These are phyloP conservation scores for Botrytis sinoallii DNA, from an alignment of 2,329 filamentous ascomycete species.

Conservation along the genomic window DNA sequence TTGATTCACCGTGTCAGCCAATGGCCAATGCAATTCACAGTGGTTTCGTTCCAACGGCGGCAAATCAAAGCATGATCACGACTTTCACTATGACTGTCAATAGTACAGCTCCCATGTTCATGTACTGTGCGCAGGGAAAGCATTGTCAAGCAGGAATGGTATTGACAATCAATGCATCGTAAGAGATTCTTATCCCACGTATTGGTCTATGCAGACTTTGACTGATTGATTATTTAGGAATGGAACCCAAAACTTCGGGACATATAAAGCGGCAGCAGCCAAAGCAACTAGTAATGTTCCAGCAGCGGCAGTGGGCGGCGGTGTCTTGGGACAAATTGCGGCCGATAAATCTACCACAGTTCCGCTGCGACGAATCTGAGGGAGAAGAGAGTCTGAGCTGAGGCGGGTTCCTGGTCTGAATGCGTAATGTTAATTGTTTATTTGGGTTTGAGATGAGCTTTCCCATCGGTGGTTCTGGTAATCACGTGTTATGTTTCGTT, in stretches of 20 bases:
- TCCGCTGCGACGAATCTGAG: not conserved
- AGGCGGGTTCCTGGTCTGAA: not conserved
- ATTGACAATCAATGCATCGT: conserved; percentile 43
- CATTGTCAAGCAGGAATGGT: conserved; percentile 61
- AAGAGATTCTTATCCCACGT: not conserved
- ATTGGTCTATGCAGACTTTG: not conserved
- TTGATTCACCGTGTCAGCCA: conserved; percentile 67
- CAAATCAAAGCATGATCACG: conserved; percentile 46
- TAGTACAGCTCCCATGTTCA: conserved; percentile 68
- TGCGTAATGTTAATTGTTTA: not conserved
- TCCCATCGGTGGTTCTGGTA: not conserved
- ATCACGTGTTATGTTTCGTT: not conserved
- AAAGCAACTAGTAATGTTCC: conserved; percentile 1
- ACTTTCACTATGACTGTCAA: conserved; percentile 66
- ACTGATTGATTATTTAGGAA: not conserved
- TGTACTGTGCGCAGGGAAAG: conserved; percentile 70
- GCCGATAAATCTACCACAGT: conserved; percentile 5
- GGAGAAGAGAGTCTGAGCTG: not conserved
- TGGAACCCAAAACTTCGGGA: conserved; percentile 9
- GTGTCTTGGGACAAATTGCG: not conserved
- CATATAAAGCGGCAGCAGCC: conserved; percentile 5
- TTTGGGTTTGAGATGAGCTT: not conserved
- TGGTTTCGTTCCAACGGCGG: conserved; percentile 66
- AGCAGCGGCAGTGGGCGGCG: not conserved
- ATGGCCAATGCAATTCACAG: conserved; percentile 47